Base-by-base conservation (phyloP, 345 rosid genomes). In the Citrus sp. region DNA sequence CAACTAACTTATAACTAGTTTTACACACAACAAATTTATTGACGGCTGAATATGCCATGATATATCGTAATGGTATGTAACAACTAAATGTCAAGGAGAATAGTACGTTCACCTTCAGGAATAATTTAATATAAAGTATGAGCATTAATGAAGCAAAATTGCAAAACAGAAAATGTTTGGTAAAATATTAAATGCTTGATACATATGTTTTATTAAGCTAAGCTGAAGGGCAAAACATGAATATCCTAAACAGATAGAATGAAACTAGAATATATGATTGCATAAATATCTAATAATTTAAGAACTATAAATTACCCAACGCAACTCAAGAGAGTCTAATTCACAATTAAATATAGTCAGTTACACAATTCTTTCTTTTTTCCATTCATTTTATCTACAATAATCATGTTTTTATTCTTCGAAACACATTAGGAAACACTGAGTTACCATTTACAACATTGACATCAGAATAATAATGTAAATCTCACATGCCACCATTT, bases 401-500 rank as follows among this genome's bases (percentile, higher is more conserved):
- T 42, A 59, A 34, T 22, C 16, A 49, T 61, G 25, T 16, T 9
- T 7, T 7, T 18, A 74, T 6, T 74, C 68, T 67, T 37, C 67
- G 32, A 13, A 56, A 21, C 59, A 14, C 18, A 25, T 7, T 22
- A 7, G 35, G 40, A 35, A 61, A 37, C 60, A 72, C 18, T 3
- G 1, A 6, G 61, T 55, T 60, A 6, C 40, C 24, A 24, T 27
- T 59, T 37, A 24, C 54, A 35, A n/a, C 2, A 32, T 32, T 56
- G 49, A 59, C 24, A 60, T 58, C n/a, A 64, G 58, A 70, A 74
- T 55, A 60, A 71, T 5, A 59, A 40, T 19, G 25, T 25, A 73
- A 59, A 76, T 25, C 82, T 68, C 74, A 91, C 95, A 92, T 88
- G 83, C 95, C 93, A 38, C 93, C 90, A 77, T 88, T 77, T 14